Evolutionary conservation across 345 rosid genomes (phyloP).

Genomic region (Odontarrhena argentea): DNA sequence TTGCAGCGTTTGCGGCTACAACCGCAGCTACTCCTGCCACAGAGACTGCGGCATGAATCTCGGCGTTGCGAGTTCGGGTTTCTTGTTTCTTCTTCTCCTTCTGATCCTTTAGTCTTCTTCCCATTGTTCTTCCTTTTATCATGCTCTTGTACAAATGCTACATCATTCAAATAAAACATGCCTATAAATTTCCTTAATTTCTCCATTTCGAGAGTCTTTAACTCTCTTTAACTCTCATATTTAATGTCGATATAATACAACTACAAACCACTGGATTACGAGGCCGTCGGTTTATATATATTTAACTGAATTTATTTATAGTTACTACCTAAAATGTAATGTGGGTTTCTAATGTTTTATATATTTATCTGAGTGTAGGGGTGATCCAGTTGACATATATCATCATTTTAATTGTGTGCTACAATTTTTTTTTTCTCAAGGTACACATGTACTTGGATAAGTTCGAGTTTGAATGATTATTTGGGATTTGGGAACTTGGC

Average conservation of each 20-base stretch:
- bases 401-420: too few relatives aligned
- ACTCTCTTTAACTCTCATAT: too few relatives aligned
- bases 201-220: too few relatives aligned
- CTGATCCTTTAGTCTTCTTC: conserved; percentile 88
- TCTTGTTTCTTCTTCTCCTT: conserved; percentile 92
- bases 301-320: not conserved
- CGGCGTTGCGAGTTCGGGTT: conserved; percentile 75
- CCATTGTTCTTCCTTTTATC: conserved; percentile 70
- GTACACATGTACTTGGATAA: not conserved
- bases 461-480: not conserved
- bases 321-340: not conserved
- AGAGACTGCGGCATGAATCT: conserved; percentile 87
- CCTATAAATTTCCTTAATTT: not conserved
- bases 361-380: not conserved
- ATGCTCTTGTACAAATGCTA: conserved; percentile 76
- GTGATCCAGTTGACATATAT: too few relatives aligned
- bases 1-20: conserved; percentile 72
- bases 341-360: not conserved
- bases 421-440: too few relatives aligned
- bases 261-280: too few relatives aligned
- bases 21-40: conserved; percentile 95
- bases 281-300: too few relatives aligned
- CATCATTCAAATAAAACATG: conserved; percentile 22
- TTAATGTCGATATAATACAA: too few relatives aligned
- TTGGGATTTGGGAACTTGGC: not conserved